phyloP scores from a whole-genome alignment of 2,329 filamentous ascomycete species.

The Monosporascus cannonballus region DNA sequence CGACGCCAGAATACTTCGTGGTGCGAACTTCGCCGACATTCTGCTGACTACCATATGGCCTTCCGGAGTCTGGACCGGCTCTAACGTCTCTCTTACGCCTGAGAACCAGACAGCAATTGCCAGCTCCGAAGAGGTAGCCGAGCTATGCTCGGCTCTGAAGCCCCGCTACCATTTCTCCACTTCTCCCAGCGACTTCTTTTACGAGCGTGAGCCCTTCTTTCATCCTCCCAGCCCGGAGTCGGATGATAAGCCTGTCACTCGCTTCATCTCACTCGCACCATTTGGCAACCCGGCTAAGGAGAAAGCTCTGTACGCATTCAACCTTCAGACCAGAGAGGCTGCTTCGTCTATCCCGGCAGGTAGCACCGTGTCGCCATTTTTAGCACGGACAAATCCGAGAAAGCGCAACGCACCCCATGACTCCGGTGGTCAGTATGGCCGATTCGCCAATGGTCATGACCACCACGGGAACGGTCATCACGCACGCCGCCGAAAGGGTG shows the following conservation, averaged over 20 bases:
- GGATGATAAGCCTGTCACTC: constrained; percentile 59
- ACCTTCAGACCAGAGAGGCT: constrained; percentile 58
- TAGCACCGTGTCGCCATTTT: constrained; percentile 71
- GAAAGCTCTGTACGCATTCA: constrained; percentile 76
- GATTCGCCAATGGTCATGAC: constrained; percentile 46
- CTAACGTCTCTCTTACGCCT: constrained; percentile 53
- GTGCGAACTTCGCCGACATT: constrained; percentile 76
- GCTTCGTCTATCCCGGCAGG: constrained; percentile 59
- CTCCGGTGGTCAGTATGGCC: constrained; percentile 41
- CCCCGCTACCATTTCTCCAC: constrained; percentile 87
- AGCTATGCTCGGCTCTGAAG: constrained; percentile 71
- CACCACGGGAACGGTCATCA: constrained; percentile 37
- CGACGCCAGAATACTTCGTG: constrained; percentile 70
- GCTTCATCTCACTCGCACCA: constrained; percentile 84
- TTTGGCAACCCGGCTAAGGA: constrained; percentile 71
- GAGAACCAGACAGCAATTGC: constrained; percentile 44
- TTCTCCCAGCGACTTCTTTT: constrained; percentile 62
- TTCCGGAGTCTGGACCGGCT: constrained; percentile 61
- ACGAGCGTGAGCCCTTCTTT: constrained; percentile 89
- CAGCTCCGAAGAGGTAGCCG: constrained; percentile 63
- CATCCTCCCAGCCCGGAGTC: constrained; percentile 45
- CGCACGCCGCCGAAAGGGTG: constrained; percentile 38
- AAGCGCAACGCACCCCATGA: constrained; percentile 49
- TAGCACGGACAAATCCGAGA: constrained; percentile 35
- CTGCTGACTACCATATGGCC: constrained; percentile 87